phyloP scores from a whole-genome alignment of 2,329 filamentous ascomycete species.

The Teratosphaeria destructans region DNA sequence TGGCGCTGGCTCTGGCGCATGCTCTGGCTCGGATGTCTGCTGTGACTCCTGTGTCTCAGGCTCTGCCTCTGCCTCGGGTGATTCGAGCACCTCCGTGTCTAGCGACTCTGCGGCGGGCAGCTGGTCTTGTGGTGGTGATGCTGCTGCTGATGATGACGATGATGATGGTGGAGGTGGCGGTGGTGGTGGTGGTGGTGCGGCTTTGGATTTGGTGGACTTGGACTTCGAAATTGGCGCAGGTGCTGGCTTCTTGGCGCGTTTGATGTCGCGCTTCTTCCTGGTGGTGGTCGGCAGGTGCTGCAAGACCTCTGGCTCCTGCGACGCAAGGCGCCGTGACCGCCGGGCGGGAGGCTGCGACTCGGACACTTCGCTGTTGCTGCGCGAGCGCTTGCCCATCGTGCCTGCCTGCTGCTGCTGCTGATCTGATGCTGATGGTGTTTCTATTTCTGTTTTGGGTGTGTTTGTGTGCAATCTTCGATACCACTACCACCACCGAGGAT shows the following conservation, averaged over 20 bases:
- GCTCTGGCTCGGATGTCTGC: background rate
- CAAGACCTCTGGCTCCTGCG: slow-evolving; percentile 1
- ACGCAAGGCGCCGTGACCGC: background rate
- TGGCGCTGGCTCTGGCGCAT: background rate
- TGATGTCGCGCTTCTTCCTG: background rate
- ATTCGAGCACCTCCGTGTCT: background rate
- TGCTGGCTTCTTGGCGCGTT: background rate
- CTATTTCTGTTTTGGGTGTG: background rate
- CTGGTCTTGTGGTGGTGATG: background rate
- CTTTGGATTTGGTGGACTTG: background rate
- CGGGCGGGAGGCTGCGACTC: background rate
- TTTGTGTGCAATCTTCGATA: background rate
- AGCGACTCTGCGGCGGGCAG: background rate
- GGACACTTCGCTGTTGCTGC: background rate
- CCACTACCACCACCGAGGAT: background rate
- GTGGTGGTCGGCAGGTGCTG: background rate
- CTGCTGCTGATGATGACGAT: background rate
- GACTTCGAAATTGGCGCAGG: background rate
- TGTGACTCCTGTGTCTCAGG: background rate
- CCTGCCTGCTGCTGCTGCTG: background rate
- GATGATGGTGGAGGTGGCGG: background rate
- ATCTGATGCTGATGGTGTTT: background rate
- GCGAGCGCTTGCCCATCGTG: background rate
- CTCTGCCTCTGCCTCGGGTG: background rate
- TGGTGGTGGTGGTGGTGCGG: background rate